phyloP scores from a whole-genome alignment of 2,329 filamentous ascomycete genomes.

The Fusarium duplospermum region DNA sequence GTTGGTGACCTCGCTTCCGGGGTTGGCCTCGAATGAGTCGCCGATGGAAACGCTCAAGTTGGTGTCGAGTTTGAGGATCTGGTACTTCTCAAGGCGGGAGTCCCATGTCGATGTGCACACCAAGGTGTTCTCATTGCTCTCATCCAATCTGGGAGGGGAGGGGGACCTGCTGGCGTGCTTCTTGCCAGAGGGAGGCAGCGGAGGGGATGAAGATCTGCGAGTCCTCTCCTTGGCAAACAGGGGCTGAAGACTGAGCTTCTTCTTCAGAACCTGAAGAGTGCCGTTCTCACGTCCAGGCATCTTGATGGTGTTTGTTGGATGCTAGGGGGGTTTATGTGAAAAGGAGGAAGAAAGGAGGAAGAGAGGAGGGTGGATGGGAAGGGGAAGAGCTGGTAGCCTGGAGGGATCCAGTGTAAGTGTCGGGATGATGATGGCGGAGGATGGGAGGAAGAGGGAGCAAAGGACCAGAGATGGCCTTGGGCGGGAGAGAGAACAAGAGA shows the following conservation, averaged over 20 bases:
- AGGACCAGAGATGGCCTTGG: background rate
- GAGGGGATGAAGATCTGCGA: constrained; percentile 7
- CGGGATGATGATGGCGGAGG: background rate
- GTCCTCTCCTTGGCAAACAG: constrained; percentile 13
- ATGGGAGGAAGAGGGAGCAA: background rate
- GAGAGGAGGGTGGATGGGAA: background rate
- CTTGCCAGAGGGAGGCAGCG: background rate
- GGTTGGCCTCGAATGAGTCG: constrained; percentile 10
- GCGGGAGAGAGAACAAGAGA: background rate
- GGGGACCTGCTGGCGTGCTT: constrained; percentile 2
- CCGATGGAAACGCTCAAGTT: constrained; percentile 11
- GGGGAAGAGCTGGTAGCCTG: background rate
- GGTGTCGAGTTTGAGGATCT: constrained; percentile 10
- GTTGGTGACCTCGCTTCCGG: constrained; percentile 6
- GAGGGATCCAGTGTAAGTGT: background rate
- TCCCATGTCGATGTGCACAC: constrained; percentile 13
- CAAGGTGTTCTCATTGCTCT: constrained; percentile 17
- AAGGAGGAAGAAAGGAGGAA: too few relatives aligned
- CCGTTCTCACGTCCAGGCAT: constrained; percentile 10
- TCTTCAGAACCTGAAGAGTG: constrained; percentile 12
- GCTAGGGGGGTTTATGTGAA: background rate
- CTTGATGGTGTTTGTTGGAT: constrained; percentile 1
- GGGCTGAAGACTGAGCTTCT: constrained; percentile 16
- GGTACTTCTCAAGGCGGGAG: constrained; percentile 8
- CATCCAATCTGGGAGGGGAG: constrained; percentile 8